Evolutionary conservation across 768 basidiomycete species (phyloP), one percentile per base, ranked within the genome.

Genomic region (Kwoniella heveanensis): DNA sequence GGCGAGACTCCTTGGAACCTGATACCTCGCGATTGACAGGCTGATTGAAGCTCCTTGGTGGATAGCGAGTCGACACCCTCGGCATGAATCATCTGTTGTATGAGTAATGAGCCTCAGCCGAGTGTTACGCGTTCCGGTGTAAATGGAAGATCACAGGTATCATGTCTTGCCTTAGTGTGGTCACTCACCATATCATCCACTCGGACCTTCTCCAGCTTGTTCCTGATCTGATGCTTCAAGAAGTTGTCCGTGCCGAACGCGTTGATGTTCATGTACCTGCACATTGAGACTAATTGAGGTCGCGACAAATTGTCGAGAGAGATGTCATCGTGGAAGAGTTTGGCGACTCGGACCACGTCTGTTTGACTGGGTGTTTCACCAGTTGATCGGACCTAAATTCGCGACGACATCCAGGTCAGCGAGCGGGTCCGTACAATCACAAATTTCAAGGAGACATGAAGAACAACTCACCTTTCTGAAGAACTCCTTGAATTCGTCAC

Each of bases 201-300:
- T 57, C 92, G 86, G 68, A 99, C 85, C 73, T 89, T 85, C 67
- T 89, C 83, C 25, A 99, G 83, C 27, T 92, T 86, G 47, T 86
- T 86, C 25, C 92, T 89, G 77, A 99, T 91, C 36, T 90, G 87
- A 36, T 92, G 92, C 50, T 95, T 89, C 48, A 99, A 85, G 82
- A 96, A 98, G 82, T 97, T 98, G 81, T 99, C 96, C 17, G 95
- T 98, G 49, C 96, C 96, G 75, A 97, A 99, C 2, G 95, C 94
- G 81, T 98, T 95, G 73, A 98, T 86, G 59, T 90, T 91, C 92
- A 99, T 96, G 79, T 99, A 98, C 61, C 92, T 86, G 71, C 88
- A 96, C 89, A 95, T 96, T 0, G 92, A 94, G 21, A 95, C 92
- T 27, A 98, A 85, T 81, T 98, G 96, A n/a, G 96, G 96, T 26